Evolutionary conservation across 2,329 filamentous ascomycete genomes (phyloP), one percentile per base, ranked within the genome.

Genomic region (Fusarium mexicanum): DNA sequence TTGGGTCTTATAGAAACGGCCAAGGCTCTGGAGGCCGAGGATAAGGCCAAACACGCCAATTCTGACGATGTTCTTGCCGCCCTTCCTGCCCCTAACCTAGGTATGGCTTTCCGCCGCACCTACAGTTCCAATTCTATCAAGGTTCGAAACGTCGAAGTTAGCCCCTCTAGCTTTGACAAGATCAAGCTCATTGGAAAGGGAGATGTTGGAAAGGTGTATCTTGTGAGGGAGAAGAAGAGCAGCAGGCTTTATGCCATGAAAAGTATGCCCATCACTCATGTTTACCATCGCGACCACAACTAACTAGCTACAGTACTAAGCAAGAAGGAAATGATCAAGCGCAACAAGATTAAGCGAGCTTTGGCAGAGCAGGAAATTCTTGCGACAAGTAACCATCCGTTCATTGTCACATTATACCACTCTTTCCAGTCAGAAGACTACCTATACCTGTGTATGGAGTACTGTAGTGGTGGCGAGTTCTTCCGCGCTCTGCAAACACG

Each of bases 301-400:
- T 88, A 78, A 88, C 82, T 62, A 48, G 59, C 59, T 61, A 22
- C 80, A 98, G 96, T 99, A 11, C 83, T 99, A 83, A 98, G 95
- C 88, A 99, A 99, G 85, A 98, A 98, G 87, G 96, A 99, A 84
- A 99, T 99, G 96, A 99, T 99, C 84, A 99, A 99, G 87, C 93
- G 96, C 67, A 99, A 99, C 88, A 99, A 99, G 89, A 99, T 99
- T 86, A 99, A 99, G 89, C 91, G 96, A 81, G 96, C 96, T 20
- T 88, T 99, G 77, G 96, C 96, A 43, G 96, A 99, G 85, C 96
- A 98, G 82, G 96, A 99, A 83, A 99, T 99, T 75, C 87, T 99
- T 61, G 96, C 96, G 14, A 99, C 96, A 47, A 98, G 96, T 87
- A 99, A 99, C 79, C 96, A 99, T 80, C 96, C 96, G 0, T 99